Base-by-base conservation (phyloP, 2,329 filamentous ascomycete species). In the Cytospora piceicola region DNA sequence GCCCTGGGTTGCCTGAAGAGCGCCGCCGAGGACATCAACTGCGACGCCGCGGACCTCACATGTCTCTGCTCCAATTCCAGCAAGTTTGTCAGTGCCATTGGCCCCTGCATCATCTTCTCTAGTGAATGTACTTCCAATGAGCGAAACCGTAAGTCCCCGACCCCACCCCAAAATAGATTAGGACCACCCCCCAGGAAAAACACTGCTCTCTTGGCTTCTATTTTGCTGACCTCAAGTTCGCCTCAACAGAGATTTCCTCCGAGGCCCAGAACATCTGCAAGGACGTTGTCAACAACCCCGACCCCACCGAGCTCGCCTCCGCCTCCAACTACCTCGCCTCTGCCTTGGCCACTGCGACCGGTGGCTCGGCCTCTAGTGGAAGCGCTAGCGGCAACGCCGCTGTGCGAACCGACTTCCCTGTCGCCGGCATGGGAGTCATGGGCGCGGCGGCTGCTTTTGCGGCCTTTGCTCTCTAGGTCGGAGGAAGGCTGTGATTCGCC, bases 1-100 rank as follows among this genome's bases (percentile, higher is more conserved):
- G 72, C 70, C 29, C 39, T 73, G 20, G 52, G 59, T 34, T 75
- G 73, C 62, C 68, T 73, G 58, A 24, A 66, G 20, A 14, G 39
- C 0, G 68, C 70, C 1, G 70, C 72, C 6, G 32, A 29, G 11
- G 5, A 55, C 17, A 62, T 73, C 53, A 59, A 62, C 67, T 75
- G 73, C 63, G 59, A 20, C 1, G 59, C 65, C 1, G 65, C 71
- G 6, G 70, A 74, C 63, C 65, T 75, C 17, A 30, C 68, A n/a
- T 75, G 73, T 58, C 64, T 74, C 52, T 71, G 70, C 63, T 49
- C 64, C 58, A 70, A 69, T 27, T 46, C 58, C 20, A 15, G 29
- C 15, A 24, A 62, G 8, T 68, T 71, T 5, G 46, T 71, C 56
- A 29, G 61, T 4, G 51, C 68, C 14, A 61, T 71, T 5, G 69